A percentile compares a stretch with the other conserved stretches of the same genome.
Conservation (phyloP, 768 basidiomycete species). For the Clathrus columnatus region DNA sequence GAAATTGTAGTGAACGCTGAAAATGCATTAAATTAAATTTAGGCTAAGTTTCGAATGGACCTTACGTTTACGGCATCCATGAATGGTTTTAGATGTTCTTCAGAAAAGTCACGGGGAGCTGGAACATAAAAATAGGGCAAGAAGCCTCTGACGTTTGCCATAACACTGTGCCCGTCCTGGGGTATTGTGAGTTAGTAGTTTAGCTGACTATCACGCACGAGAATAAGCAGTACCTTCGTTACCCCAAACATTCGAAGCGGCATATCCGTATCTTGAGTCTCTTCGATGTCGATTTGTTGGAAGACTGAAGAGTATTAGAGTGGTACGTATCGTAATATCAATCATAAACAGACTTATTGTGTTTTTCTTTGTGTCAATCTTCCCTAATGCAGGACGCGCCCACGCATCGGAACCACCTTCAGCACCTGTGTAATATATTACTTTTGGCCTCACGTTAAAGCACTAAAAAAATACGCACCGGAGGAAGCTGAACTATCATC, state of each 20-base stretch:
- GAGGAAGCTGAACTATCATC: slow-evolving; percentile 37
- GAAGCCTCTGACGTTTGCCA: slow-evolving; percentile 75
- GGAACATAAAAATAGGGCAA: slow-evolving; percentile 90
- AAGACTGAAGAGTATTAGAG: slow-evolving; percentile 48
- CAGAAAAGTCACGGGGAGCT: slow-evolving; percentile 73
- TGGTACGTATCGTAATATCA: not conserved
- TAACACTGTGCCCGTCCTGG: slow-evolving; percentile 81
- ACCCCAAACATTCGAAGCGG: slow-evolving; percentile 79
- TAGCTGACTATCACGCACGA: not conserved
- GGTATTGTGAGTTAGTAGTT: not conserved
- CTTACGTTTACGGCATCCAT: slow-evolving; percentile 67
- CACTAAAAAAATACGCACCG: slow-evolving; percentile 28
- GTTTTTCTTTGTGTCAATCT: slow-evolving; percentile 52
- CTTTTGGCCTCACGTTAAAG: not conserved
- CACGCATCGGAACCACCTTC: slow-evolving; percentile 76
- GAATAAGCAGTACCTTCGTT: slow-evolving; percentile 51
- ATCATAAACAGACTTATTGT: slow-evolving; percentile 46
- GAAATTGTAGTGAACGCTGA: slow-evolving; percentile 27
- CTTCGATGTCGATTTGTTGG: slow-evolving; percentile 93
- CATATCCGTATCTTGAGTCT: slow-evolving; percentile 39
- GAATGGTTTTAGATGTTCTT: slow-evolving; percentile 59
- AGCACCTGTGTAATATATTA: slow-evolving; percentile 33
- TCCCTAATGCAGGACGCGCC: slow-evolving; percentile 51
- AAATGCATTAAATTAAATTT: not conserved
- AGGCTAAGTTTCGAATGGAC: slow-evolving; percentile 6